Base-by-base conservation (phyloP, 1,284 basidiomycete species). In the Chalciporus piperatoides region DNA sequence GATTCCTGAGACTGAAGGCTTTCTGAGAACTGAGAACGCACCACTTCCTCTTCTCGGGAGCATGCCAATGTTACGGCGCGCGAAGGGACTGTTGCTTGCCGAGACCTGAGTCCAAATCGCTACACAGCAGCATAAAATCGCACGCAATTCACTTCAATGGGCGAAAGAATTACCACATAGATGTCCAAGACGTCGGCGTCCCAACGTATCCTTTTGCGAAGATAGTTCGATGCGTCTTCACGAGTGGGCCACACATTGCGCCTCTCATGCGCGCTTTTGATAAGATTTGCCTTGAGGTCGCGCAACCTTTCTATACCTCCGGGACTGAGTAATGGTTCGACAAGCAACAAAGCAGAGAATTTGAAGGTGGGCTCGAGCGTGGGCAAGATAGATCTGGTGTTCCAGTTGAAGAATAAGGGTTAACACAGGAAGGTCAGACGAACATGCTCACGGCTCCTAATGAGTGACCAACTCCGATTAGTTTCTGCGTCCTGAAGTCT, bases 401-500 rank as follows among this genome's bases (percentile, higher is more conserved):
- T n/a, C 48, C 59, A 12, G 51, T 62, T 58, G 45, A 54, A n/a
- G 23, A 41, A 21, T 17, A 24, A 51, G 14, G 6, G 11, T 14
- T 14, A 40, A 51, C 5, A 23, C 4, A 15, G 38, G 25, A 14
- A 4, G 5, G 10, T 39, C 36, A 28, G 30, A 73, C 75, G 52
- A 57, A 82, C 81, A 82, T 75, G 24, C 76, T 69, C 51, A 81
- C 79, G 36, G 74, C 81, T n/a, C 82, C 81, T 24, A 84, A 63
- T 1, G 81, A 83, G 62, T 84, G 82, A 0, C 81, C 81, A 17
- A 84, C 72, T 4, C 81, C 81, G 28, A 82, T 68, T 6, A 84
- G 63, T 37, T 71, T 78, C 49, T 78, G 65, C 10, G 58, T 60
- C 28, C 58, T 56, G 61, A 82, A 82, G 50, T 81, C 69, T 24